These are phyloP conservation scores for Euptelea pleiosperma DNA, from an alignment of 164 flowering plant species.

Conservation along the genomic window DNA sequence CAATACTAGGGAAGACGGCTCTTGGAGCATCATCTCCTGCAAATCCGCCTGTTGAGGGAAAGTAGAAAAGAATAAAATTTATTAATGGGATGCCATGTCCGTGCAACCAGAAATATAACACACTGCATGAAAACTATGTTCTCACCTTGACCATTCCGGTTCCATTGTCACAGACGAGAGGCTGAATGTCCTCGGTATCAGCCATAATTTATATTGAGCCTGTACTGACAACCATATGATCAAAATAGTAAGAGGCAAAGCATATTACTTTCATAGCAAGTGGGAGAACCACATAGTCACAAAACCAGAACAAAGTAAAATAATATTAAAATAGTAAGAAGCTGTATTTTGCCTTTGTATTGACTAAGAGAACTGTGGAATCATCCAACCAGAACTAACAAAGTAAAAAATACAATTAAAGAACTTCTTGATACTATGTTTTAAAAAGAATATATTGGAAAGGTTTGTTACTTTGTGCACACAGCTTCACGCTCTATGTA, in stretches of 20 bases:
- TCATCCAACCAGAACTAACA: too few relatives aligned
- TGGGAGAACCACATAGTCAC: neutral
- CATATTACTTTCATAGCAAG: neutral
- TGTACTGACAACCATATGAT: slow-evolving; percentile 4
- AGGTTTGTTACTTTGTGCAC: too few relatives aligned
- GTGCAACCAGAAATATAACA: neutral
- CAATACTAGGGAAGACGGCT: slow-evolving; percentile 74
- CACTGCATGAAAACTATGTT: neutral
- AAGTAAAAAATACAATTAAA: too few relatives aligned
- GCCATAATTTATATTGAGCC: slow-evolving; percentile 38
- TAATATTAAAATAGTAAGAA: too few relatives aligned
- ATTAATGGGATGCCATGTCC: neutral
- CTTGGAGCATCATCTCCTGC: slow-evolving; percentile 83
- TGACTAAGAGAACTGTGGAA: too few relatives aligned
- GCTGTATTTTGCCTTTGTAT: too few relatives aligned
- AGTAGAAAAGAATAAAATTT: neutral
- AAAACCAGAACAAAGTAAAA: neutral
- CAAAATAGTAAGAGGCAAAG: neutral
- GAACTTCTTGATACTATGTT: too few relatives aligned
- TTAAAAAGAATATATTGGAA: too few relatives aligned
- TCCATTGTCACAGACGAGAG: slow-evolving; percentile 72
- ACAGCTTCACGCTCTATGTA: too few relatives aligned
- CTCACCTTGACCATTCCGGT: slow-evolving; percentile 73
- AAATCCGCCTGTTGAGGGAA: slow-evolving; percentile 53
- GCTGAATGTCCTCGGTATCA: slow-evolving; percentile 59